Percentiles rank a stretch among this genome's conserved stretches.
Conservation (phyloP, 2,329 filamentous ascomycete genomes). For the Penicillium sp. region DNA sequence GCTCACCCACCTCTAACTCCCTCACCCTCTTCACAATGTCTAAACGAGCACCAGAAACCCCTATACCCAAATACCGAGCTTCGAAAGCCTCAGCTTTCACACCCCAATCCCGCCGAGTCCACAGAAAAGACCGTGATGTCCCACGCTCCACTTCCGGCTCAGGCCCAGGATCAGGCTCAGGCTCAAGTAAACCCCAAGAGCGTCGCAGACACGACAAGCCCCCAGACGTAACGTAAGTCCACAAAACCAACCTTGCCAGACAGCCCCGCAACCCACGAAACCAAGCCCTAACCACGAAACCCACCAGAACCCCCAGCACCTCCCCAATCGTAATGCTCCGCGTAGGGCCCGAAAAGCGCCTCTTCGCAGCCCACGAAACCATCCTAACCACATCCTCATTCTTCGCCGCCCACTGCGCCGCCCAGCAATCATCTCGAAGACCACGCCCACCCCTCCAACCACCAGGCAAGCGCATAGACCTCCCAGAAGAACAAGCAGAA, state of each 20-base stretch:
- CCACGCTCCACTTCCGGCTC: constrained; percentile 1
- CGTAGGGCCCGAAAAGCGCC: constrained; percentile 76
- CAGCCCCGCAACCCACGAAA: too few relatives aligned
- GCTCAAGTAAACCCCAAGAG: constrained; percentile 23
- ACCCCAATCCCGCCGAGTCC: constrained; percentile 28
- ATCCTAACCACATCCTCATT: constrained; percentile 76
- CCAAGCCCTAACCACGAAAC: not conserved
- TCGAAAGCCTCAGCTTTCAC: constrained; percentile 36
- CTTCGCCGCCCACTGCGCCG: constrained; percentile 66
- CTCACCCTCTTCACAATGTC: constrained; percentile 4
- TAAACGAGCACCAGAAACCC: constrained; percentile 15
- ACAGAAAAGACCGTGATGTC: constrained; percentile 12
- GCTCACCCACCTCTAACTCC: not conserved
- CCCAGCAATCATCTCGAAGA: constrained; percentile 22
- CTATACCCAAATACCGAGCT: constrained; percentile 40
- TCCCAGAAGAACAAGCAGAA: constrained; percentile 84
- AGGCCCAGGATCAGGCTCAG: constrained; percentile 17
- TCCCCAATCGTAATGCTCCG: constrained; percentile 77
- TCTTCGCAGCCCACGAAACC: constrained; percentile 90
- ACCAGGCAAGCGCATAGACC: constrained; percentile 68
- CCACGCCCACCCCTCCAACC: constrained; percentile 11
- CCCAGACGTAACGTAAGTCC: constrained; percentile 38
- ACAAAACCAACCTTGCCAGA: not conserved
- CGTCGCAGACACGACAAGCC: constrained; percentile 33
- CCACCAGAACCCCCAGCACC: constrained; percentile 58